Base-by-base conservation (phyloP, 495 filamentous ascomycete genomes). In the Tuber magnatum region DNA sequence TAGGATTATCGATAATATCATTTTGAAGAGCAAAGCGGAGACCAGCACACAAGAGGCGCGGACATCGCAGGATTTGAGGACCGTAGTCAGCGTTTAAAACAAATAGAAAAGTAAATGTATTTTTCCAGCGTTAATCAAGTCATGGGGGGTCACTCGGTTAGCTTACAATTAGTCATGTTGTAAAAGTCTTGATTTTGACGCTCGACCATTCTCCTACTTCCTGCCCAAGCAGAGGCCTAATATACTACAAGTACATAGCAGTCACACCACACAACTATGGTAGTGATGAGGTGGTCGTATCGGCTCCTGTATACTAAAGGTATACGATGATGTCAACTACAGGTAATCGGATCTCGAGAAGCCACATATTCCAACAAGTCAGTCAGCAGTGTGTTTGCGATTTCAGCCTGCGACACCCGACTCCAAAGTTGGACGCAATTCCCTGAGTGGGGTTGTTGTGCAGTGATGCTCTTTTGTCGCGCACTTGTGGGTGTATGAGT, bases 1-100 rank as follows among this genome's bases (percentile, higher is more conserved):
- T 32, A 87, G 95, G 73, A 84, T 99, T 82, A 97, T 99, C 83
- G 95, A 99, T 82, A 99, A 99, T 80, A 89, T 98, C 80, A 91
- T 96, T 73, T 83, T 95, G 44, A 85, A 87, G 78, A 88, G 89
- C 73, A 79, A 35, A 35, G 12, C 0, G 8, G 56, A 65, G 28
- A 18, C 28, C 56, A 14, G 4, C 4, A 35, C 56, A 65, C 56
- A 35, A 22, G n/a, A 12, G 18, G 56, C 35, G 14, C 28, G 28
- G 28, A 1, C 14, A 20, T 0, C 56, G 32, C 56, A 35, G 28
- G 16, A 20, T 32, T 18, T 35, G 12, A 65, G 56, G 32, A 65
- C 56, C 16, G 56, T 65, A 20, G 56, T 65, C 28, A 4, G 4
- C 28, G 56, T 65, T 35, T 65, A 35, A 61, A 65, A 35, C 35